Evolutionary conservation across 2,329 filamentous ascomycete genomes (phyloP), one percentile per base, ranked within the genome.

Genomic region (Cytospora piceicola): DNA sequence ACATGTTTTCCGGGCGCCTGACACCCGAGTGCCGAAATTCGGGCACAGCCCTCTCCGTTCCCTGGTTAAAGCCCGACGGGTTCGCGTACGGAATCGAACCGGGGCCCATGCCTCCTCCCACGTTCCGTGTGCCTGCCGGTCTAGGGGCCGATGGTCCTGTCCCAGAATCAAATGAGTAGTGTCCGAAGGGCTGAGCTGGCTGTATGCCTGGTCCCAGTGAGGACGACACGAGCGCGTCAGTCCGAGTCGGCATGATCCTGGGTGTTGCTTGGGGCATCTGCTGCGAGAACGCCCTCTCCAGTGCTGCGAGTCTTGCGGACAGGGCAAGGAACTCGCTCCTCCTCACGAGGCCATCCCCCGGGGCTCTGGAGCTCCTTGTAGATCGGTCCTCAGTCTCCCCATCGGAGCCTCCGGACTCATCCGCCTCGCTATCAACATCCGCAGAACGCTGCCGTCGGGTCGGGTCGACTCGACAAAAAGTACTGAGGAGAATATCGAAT

Each of bases 271-370:
- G 55, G 15, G 55, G 34, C 12, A 53, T 51, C 4, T n/a, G 11
- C 6, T 46, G 42, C 22, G 60, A 34, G 30, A 63, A 17, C 32
- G 59, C 56, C 27, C 58, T 63, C 64, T 68, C 67, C 9, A 68
- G 61, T 17, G 61, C 55, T 53, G 57, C 27, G 20, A 68, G 58
- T 30, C 67, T 60, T 27, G 58, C 65, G 34, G 53, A 56, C 12
- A 68, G 52, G 30, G 67, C 58, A 8, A 59, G 56, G 32, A 67
- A 63, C 30, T 68, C 59, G 51, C 55, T 53, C 20, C 60, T 51
- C 15, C 34, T 66, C n/a, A 65, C 56, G 27, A 61, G 2, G 29
- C 57, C 42, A 36, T 39, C 29, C 20, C 46, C 12, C 17, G 17
- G 51, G 32, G 63, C 32, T 22, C 58, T 57, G 14, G n/a, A 53